Evolutionary conservation across 306 rosid species (phyloP).

Genomic region (Ormosia semicastrata): DNA sequence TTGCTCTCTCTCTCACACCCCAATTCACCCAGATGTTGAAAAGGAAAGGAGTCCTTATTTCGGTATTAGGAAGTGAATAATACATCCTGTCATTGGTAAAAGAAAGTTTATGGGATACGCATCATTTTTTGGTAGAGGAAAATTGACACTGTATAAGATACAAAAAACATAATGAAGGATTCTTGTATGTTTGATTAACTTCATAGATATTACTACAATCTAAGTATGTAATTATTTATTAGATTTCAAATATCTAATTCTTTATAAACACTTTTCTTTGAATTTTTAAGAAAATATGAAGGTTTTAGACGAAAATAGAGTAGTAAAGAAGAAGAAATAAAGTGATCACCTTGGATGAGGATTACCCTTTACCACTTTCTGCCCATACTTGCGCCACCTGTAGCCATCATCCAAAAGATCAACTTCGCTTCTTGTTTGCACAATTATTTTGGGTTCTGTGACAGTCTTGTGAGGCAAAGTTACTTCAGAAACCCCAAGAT

Average conservation of each 20-base stretch:
- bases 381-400: conserved; percentile 82
- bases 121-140: not conserved
- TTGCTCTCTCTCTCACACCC: too few relatives aligned
- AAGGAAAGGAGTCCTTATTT: too few relatives aligned
- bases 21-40: too few relatives aligned
- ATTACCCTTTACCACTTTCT: conserved; percentile 97
- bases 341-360: conserved; percentile 90
- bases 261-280: not conserved
- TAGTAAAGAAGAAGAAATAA: conserved; percentile 12
- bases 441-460: conserved; percentile 74
- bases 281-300: not conserved
- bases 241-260: conserved; percentile 5
- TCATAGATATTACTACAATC: not conserved
- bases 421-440: conserved; percentile 74
- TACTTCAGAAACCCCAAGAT: conserved; percentile 52
- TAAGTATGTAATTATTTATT: conserved; percentile 1
- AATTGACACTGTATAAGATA: conserved; percentile 6
- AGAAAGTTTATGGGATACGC: too few relatives aligned
- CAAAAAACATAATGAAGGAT: not conserved
- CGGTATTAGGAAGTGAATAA: too few relatives aligned
- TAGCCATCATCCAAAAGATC: conserved; percentile 80
- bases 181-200: not conserved
- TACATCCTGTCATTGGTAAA: too few relatives aligned
- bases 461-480: conserved; percentile 44
- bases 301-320: not conserved